Base-by-base conservation (phyloP, 2,329 filamentous ascomycete genomes). In the Mycosphaerella sp. region DNA sequence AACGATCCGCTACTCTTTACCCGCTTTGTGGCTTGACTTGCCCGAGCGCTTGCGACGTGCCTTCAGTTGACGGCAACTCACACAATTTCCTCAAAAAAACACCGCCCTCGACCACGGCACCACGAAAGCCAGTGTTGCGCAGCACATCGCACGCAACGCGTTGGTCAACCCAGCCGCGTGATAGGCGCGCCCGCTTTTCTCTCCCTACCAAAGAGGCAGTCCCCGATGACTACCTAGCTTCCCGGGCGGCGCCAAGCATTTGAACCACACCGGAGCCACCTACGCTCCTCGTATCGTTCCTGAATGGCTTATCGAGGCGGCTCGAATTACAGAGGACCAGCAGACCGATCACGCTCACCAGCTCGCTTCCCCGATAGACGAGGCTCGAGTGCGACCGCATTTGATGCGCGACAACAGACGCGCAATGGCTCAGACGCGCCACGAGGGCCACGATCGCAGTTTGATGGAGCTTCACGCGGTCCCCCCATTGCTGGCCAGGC, bases 371-470 rank as follows among this genome's bases (percentile, higher is more conserved):
- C 78, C 59, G 87, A 91, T 67, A 80, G 86, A 57, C 81, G 88
- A 53, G 81, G 85, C 48, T 84, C 83, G n/a, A 81, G 78, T 2
- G 76, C 77, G 50, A 62, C 58, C 48, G 58, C 59, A 21, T 67
- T 66, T 44, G 64, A 66, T 48, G 57, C 53, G 34, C 58, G 67
- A 56, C 61, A 66, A 48, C 59, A 62, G 17, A 50, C 56, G 32
- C 62, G 64, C 50, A 60, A 53, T 45, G 64, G 60, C 31, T 57
- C 61, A 44, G 88, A 95, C 59, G 85, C 87, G 1, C 90, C 90
- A 2, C 80, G 89, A 53, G 90, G 87, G 0, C 89, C 90, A 9
- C 89, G 91, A 70, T 88, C 87, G 3, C 74, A 90, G 54, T 80
- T 86, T 56, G 87, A 92, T 81, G 31, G 80, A 46, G 70, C 74